phyloP scores from a whole-genome alignment of 1,284 basidiomycete genomes.

The Leccinum discolor region DNA sequence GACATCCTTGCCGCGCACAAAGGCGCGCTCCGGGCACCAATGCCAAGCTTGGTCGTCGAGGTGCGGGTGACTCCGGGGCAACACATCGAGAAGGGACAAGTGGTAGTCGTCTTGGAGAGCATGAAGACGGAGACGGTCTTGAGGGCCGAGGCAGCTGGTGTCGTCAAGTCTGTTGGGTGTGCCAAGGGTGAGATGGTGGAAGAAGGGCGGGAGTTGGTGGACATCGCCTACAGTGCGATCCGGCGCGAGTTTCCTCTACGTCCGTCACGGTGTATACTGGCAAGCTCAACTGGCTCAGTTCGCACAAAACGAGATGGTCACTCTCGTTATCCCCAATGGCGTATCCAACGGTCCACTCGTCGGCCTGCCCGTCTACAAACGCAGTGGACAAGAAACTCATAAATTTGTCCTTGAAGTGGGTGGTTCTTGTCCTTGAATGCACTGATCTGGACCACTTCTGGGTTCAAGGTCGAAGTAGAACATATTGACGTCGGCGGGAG shows the following conservation, averaged over 20 bases:
- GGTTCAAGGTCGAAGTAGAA: too few species aligned
- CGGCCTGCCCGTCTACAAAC: too few species aligned
- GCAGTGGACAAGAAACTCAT: too few species aligned
- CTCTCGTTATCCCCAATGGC: neutral
- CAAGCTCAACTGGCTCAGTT: neutral
- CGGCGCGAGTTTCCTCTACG: neutral
- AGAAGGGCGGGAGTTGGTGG: conserved; percentile 80
- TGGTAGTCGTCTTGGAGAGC: conserved; percentile 85
- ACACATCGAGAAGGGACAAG: conserved; percentile 78
- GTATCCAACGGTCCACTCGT: neutral
- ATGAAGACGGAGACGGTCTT: conserved; percentile 97
- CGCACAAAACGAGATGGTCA: neutral
- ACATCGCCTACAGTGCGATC: conserved; percentile 39
- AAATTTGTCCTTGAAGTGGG: too few species aligned
- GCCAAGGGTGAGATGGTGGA: conserved; percentile 86
- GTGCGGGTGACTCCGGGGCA: conserved; percentile 79
- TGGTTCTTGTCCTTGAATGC: too few species aligned
- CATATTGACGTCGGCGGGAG: too few species aligned
- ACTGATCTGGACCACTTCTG: too few species aligned
- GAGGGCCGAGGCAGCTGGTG: conserved; percentile 66
- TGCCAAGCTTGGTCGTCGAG: conserved; percentile 89
- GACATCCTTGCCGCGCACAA: conserved; percentile 52
- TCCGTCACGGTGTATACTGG: neutral
- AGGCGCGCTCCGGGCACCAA: conserved; percentile 73
- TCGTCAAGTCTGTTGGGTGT: conserved; percentile 74